Evolutionary conservation across 805 yeast genomes (phyloP).

Genomic region (Yamadazyma scolyti): DNA sequence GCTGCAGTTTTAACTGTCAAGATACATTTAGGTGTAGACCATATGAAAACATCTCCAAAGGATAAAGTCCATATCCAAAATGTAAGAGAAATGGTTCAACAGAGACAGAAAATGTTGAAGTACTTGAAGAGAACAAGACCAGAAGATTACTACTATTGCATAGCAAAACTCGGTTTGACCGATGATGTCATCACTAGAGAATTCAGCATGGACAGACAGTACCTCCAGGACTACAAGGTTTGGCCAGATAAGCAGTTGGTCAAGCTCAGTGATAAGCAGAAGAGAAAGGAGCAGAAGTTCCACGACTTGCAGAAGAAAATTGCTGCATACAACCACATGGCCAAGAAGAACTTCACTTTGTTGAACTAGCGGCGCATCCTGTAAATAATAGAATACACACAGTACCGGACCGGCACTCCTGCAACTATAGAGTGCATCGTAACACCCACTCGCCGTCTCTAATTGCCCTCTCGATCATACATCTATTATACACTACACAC

Average conservation of each 20-base stretch:
- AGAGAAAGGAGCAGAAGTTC: constrained; percentile 24
- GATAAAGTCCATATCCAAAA: constrained; percentile 68
- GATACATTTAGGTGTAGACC: constrained; percentile 74
- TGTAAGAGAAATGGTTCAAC: constrained; percentile 81
- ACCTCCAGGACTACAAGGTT: constrained; percentile 73
- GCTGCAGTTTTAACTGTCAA: constrained; percentile 86
- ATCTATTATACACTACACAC: no score
- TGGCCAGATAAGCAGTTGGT: constrained; percentile 73
- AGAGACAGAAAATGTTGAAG: constrained; percentile 77
- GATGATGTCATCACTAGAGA: constrained; percentile 77
- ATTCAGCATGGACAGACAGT: constrained; percentile 74
- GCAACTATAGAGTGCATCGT: no score
- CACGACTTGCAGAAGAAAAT: constrained; percentile 38
- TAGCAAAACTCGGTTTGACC: constrained; percentile 81
- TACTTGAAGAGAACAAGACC: constrained; percentile 82
- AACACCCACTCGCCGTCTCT: no score
- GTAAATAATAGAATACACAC: constrained; percentile 1
- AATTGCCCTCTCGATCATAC: no score
- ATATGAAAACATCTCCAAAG: constrained; percentile 61
- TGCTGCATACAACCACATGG: constrained; percentile 33
- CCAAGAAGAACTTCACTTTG: constrained; percentile 30
- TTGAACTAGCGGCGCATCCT: not conserved
- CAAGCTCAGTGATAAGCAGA: constrained; percentile 38
- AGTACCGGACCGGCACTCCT: no score
- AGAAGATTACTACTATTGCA: constrained; percentile 77